Base-by-base conservation (phyloP, 1,284 basidiomycete genomes). In the Tylopilus orsonianus region DNA sequence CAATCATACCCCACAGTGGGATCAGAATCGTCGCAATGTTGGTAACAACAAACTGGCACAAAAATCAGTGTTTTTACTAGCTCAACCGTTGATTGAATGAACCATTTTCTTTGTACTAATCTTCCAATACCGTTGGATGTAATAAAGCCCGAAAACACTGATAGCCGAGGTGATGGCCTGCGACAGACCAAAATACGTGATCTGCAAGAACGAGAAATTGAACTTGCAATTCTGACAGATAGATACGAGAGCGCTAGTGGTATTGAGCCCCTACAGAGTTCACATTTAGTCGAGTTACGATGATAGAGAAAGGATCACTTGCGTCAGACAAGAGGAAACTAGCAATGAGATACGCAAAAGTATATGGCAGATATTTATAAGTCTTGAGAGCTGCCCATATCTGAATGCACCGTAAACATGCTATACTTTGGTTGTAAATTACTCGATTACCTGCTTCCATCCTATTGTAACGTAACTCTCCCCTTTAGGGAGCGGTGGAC, bases 1-100 rank as follows among this genome's bases (percentile, higher is more conserved):
- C 90, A 41, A 93, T 75, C 81, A 90, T 87, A 16, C 90, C 91
- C 90, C 91, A 93, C 2, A 90, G 71, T 0, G 89, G 87, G 41
- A 93, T 88, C 24, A 90, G 42, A 36, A 90, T 77, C 4, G 87
- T 89, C 9, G 87, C 80, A 2, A 87, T 75, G 58, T 89, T 89
- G 6, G 88, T 90, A 1, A 89, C 78, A 16, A 82, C 68, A 59
- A 93, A 90, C 86, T 87, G 32, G 6, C 0, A 6, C 0, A 8
- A 19, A 1, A 2, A 36, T 64, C 14, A 50, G 32, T 3, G 36
- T 27, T 13, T 16, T 20, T 4, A 24, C 16, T 2, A 18, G 1
- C 8, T 4, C 26, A n/a, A n/a, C n/a, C n/a, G n/a, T 16, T 4
- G 27, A 2, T 44, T 2, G 5, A 27, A 22, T 41, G 5, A 16